Percentiles rank a stretch among this genome's conserved stretches.
Evolutionary conservation across 345 rosid species (phyloP).

Genomic region (Adansonia digitata): DNA sequence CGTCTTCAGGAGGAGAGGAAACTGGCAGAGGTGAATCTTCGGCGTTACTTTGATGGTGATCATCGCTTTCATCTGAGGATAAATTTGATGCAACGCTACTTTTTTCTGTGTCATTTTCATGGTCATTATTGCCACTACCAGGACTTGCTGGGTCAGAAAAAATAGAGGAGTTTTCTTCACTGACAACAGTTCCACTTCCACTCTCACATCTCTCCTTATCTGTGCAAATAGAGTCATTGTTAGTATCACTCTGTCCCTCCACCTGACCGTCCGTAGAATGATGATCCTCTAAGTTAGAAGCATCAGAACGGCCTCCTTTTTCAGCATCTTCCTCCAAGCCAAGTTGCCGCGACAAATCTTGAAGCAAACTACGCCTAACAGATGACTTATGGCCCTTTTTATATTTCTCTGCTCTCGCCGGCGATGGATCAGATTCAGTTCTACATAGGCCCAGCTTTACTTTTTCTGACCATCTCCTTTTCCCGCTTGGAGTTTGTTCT

Average conservation of each 20-base stretch:
- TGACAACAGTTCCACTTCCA: constrained; percentile 30
- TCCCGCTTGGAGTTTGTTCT: constrained; percentile 40
- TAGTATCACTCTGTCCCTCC: constrained; percentile 24
- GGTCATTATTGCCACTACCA: constrained; percentile 40
- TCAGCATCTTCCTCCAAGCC: constrained; percentile 43
- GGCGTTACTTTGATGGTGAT: constrained; percentile 25
- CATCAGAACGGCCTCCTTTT: constrained; percentile 21
- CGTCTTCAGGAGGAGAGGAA: constrained; percentile 40
- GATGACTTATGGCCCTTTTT: constrained; percentile 34
- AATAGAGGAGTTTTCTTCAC: constrained; percentile 61
- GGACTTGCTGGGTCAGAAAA: constrained; percentile 50
- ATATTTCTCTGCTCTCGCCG: constrained; percentile 30
- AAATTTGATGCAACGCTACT: constrained; percentile 56
- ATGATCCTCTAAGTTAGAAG: constrained; percentile 19
- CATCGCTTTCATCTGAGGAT: constrained; percentile 42
- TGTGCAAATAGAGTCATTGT: constrained; percentile 22
- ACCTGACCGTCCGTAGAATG: constrained; percentile 22
- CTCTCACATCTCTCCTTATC: constrained; percentile 44
- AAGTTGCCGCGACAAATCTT: constrained; percentile 61
- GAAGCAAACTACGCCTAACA: constrained; percentile 56
- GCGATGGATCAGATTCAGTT: constrained; percentile 68
- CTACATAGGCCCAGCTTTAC: constrained; percentile 52
- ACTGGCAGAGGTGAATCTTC: constrained; percentile 50
- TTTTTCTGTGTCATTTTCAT: constrained; percentile 59
- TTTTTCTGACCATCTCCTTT: constrained; percentile 73